Conservation (phyloP, 352 stramenopile genomes). For the Aphanomyces cochlioides region DNA sequence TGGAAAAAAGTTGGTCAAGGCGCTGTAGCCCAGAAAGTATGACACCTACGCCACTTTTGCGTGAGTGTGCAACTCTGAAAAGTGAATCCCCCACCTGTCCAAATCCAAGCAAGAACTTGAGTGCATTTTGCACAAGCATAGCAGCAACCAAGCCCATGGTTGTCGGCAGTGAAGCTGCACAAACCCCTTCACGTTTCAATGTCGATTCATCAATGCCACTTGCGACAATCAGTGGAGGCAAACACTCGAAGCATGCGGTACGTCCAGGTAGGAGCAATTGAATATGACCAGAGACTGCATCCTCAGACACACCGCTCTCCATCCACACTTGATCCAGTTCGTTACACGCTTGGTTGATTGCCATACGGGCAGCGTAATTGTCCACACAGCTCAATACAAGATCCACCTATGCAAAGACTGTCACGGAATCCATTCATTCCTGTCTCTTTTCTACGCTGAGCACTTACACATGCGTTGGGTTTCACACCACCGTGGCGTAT, state of each 20-base stretch:
- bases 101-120: slow-evolving; percentile 84
- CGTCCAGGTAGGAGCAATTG: slow-evolving; percentile 80
- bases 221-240: slow-evolving; percentile 82
- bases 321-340: slow-evolving; percentile 86
- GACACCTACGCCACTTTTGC: slow-evolving; percentile 38
- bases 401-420: slow-evolving; percentile 44
- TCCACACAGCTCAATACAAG: slow-evolving; percentile 87
- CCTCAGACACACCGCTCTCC: slow-evolving; percentile 88
- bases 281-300: slow-evolving; percentile 87
- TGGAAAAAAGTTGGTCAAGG: slow-evolving; percentile 86
- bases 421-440: not conserved
- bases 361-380: slow-evolving; percentile 85
- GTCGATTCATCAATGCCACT: slow-evolving; percentile 83
- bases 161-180: slow-evolving; percentile 81
- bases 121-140: slow-evolving; percentile 82
- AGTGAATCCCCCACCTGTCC: slow-evolving; percentile 40
- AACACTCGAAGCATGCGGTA: slow-evolving; percentile 86
- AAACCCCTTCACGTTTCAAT: slow-evolving; percentile 85
- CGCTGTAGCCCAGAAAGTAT: slow-evolving; percentile 86
- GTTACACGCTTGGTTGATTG: slow-evolving; percentile 86
- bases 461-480: slow-evolving; percentile 31
- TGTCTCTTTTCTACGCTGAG: not conserved
- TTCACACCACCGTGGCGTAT: slow-evolving; percentile 68
- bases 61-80: too few relatives aligned
- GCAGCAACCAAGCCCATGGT: slow-evolving; percentile 87